phyloP scores from a whole-genome alignment of 441 rosid genomes.

The Adansonia rubrostipa region DNA sequence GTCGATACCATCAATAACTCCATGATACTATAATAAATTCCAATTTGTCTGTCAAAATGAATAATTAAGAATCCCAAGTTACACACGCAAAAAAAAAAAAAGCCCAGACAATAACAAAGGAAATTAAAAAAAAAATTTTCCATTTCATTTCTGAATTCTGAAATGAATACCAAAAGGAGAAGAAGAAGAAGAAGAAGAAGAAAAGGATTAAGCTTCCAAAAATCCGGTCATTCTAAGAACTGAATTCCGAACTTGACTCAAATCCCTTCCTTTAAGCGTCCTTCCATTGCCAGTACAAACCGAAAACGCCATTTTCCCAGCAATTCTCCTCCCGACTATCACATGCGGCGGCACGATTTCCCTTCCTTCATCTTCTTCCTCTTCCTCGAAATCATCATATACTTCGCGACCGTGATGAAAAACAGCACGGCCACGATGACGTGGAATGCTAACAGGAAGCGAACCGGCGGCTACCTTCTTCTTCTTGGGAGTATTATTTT shows the following conservation, averaged over 20 bases:
- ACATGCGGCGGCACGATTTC: constrained; percentile 74
- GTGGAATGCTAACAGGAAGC: constrained; percentile 55
- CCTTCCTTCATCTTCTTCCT: constrained; percentile 39
- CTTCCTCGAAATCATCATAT: constrained; percentile 36
- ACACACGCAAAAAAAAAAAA: constrained; percentile 19
- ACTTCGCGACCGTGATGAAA: constrained; percentile 25
- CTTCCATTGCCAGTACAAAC: constrained; percentile 80
- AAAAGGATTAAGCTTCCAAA: constrained; percentile 53
- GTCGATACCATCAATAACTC: constrained; percentile 1
- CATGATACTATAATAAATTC: neutral
- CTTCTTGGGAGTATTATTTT: constrained; percentile 24
- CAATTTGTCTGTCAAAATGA: constrained; percentile 20
- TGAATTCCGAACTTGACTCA: constrained; percentile 76
- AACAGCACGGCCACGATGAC: constrained; percentile 13
- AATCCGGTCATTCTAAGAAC: constrained; percentile 84
- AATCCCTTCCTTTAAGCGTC: constrained; percentile 77
- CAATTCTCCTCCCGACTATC: constrained; percentile 50
- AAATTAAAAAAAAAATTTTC: neutral
- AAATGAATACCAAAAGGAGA: neutral
- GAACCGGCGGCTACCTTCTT: constrained; percentile 33
- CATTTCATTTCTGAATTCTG: neutral
- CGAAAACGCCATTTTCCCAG: constrained; percentile 73
- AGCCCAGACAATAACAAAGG: constrained; percentile 23
- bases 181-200: neutral
- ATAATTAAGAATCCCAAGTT: constrained; percentile 31